Base-by-base conservation (phyloP, 2,329 filamentous ascomycete genomes). In the Colletotrichum musae region DNA sequence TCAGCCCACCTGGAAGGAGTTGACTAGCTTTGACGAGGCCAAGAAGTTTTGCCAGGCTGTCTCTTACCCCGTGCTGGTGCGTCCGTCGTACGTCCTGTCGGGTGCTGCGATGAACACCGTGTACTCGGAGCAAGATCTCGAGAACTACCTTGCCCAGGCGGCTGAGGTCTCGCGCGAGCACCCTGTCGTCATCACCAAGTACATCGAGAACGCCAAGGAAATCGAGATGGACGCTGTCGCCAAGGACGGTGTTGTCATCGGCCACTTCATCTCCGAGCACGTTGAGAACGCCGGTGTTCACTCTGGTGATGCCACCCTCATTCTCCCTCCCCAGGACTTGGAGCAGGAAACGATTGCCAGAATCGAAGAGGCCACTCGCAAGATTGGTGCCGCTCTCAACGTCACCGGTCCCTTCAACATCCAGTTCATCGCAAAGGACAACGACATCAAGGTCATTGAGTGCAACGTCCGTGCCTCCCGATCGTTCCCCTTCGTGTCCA, bases 211-310 rank as follows among this genome's bases (percentile, higher is more conserved):
- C 74, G 96, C 96, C 73, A 98, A 99, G 86, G 96, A 99, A 81
- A 98, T 99, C 72, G 96, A 99, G 82, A 98, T 99, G 96, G 96
- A 99, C 76, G 96, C 96, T 48, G 96, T 99, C 52, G 96, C 95
- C 62, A 92, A 91, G 75, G 92, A 97, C 74, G 96, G 96, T 77
- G 91, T 89, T 63, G 93, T 98, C 82, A 90, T 98, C 67, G 94
- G 95, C 13, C 96, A 98, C 80, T 98, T 98, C 82, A 94, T 99
- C 78, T 98, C 95, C 0, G 96, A 99, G 85, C 96, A 99, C 80
- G 96, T 99, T 50, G 96, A 99, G 82, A 98, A 98, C 75, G 96
- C 96, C 21, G 96, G 96, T 85, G 96, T 99, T 10, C 96, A 99
- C 84, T 99, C 96, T 72, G 96, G 96, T 83, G 96, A 99, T 78